Conservation (phyloP, 257 asterid species). For the Cordia subcordata region DNA sequence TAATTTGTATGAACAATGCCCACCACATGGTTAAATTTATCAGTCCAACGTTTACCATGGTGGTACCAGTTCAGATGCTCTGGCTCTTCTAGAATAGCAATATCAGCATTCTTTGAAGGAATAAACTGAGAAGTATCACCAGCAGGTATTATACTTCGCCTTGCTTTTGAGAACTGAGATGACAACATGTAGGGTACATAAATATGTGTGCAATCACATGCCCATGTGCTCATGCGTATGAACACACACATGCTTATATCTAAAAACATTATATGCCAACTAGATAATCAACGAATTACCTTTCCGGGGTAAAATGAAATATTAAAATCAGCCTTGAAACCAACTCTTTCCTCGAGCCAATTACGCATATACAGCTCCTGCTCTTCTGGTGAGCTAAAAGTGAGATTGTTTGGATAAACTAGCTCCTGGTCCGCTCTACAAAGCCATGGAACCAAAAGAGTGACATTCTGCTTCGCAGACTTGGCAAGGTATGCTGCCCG, state of each 20-base stretch:
- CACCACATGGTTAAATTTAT: conserved; percentile 95
- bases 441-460: conserved; percentile 98
- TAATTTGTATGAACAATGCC: conserved; percentile 96
- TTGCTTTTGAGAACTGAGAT: conserved; percentile 67
- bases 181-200: not conserved
- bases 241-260: conserved; percentile 3
- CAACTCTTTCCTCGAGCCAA: conserved; percentile 98
- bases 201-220: not conserved
- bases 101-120: conserved; percentile 90
- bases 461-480: conserved; percentile 78
- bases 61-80: conserved; percentile 99
- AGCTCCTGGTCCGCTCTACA: conserved; percentile 91
- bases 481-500: conserved; percentile 96
- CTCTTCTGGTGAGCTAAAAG: conserved; percentile 90
- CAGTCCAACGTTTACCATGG: conserved; percentile 98
- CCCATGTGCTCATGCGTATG: not conserved
- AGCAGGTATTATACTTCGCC: conserved; percentile 93
- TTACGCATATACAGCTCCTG: conserved; percentile 81
- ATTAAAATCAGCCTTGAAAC: conserved; percentile 83
- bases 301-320: conserved; percentile 98
- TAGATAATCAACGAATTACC: conserved; percentile 35
- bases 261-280: not conserved
- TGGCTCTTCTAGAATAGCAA: conserved; percentile 97
- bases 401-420: conserved; percentile 81
- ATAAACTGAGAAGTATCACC: conserved; percentile 93